A percentile compares a stretch with the other conserved stretches of the same genome.
Evolutionary conservation across 176 grass and related monocot genomes (phyloP).

Genomic region (Carex pumila): DNA sequence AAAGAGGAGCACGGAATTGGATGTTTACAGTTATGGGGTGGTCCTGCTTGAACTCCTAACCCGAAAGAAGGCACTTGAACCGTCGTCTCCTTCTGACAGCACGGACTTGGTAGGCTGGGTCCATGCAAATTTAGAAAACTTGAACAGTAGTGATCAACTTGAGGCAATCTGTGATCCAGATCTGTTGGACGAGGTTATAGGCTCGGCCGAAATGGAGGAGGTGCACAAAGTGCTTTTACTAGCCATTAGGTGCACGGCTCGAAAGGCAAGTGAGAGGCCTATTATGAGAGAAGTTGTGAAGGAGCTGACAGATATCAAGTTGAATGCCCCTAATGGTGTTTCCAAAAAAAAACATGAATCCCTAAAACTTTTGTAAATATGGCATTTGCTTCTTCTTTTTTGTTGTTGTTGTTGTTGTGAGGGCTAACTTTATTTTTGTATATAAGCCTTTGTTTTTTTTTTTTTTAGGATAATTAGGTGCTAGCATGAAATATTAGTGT

Average conservation of each 20-base stretch:
- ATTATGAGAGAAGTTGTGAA: slow-evolving; percentile 53
- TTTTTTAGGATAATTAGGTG: neutral
- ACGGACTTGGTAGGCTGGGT: slow-evolving; percentile 58
- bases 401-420: no score
- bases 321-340: neutral
- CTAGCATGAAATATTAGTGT: no score
- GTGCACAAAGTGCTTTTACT: slow-evolving; percentile 35
- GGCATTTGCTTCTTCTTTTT: neutral
- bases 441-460: neutral
- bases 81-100: slow-evolving; percentile 34
- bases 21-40: slow-evolving; percentile 84
- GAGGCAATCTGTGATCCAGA: slow-evolving; percentile 37
- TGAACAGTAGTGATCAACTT: slow-evolving; percentile 25
- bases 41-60: slow-evolving; percentile 75
- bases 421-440: no score
- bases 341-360: neutral
- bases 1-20: slow-evolving; percentile 34
- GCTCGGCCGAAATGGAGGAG: slow-evolving; percentile 41
- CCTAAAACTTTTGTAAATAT: neutral
- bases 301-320: slow-evolving; percentile 32
- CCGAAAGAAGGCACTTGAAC: slow-evolving; percentile 43
- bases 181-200: slow-evolving; percentile 41
- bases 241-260: slow-evolving; percentile 39
- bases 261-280: slow-evolving; percentile 34
- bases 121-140: slow-evolving; percentile 1